Evolutionary conservation across 495 filamentous ascomycete genomes (phyloP).

Genomic region (Penicillium roqueforti): DNA sequence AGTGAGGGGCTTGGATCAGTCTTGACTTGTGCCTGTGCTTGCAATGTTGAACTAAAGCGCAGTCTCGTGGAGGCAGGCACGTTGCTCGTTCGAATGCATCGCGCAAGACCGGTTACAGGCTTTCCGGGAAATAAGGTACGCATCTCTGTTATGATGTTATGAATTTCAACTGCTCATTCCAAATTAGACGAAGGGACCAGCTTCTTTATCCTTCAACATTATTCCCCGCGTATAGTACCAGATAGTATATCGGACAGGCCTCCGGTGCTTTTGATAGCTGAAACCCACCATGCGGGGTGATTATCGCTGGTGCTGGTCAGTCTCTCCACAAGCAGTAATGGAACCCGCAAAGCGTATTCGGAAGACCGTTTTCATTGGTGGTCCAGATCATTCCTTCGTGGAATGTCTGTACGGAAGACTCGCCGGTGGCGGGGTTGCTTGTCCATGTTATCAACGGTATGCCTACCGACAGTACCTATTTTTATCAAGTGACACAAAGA

Average conservation of each 20-base stretch:
- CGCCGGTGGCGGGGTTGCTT: constrained; percentile 7
- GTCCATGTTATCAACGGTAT: constrained; percentile 6
- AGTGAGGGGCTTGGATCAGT: not conserved
- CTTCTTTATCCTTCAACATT: constrained; percentile 2
- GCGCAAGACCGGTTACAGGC: constrained; percentile 1
- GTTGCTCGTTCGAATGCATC: constrained; percentile 1
- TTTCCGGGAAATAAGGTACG: constrained; percentile 6
- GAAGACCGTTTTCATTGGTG: not conserved
- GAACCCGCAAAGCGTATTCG: not conserved
- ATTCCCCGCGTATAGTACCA: not conserved
- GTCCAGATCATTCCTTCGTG: not conserved
- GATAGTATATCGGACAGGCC: constrained; percentile 4
- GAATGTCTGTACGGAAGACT: constrained; percentile 5
- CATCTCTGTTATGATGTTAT: not conserved
- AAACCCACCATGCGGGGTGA: constrained; percentile 6
- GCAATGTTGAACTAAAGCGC: constrained; percentile 6
- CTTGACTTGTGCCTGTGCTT: constrained; percentile 1
- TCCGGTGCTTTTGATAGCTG: constrained; percentile 1
- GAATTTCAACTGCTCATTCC: not conserved
- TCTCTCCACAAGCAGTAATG: not conserved
- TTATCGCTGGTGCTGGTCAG: not conserved
- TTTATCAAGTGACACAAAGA: not conserved
- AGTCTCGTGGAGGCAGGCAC: not conserved
- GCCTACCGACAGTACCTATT: not conserved
- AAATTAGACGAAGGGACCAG: not conserved